Conservation (phyloP, 352 stramenopile genomes). For the Phytophthora pseudosyringae region DNA sequence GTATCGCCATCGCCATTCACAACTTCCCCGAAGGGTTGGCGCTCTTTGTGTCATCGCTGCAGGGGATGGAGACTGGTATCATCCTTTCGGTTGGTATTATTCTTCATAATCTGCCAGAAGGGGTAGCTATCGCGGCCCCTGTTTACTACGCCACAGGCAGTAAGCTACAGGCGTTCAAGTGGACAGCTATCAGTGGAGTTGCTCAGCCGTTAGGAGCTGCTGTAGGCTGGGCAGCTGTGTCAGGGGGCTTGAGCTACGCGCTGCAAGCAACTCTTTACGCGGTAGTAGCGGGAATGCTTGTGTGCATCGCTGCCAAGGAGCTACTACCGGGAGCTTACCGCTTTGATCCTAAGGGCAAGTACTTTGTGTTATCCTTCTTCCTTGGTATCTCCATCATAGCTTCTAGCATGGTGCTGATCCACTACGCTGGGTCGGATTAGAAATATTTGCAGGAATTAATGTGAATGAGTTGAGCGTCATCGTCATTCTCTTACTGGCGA, state of each 20-base stretch:
- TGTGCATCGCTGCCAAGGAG: slow-evolving; percentile 92
- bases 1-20: slow-evolving; percentile 71
- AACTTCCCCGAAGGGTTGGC: slow-evolving; percentile 97
- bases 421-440: slow-evolving; percentile 62
- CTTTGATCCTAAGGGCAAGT: slow-evolving; percentile 88
- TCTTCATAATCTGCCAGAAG: slow-evolving; percentile 98
- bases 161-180: slow-evolving; percentile 92
- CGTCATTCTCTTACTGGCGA: too few relatives aligned
- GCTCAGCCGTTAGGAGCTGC: slow-evolving; percentile 92
- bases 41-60: slow-evolving; percentile 94
- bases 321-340: slow-evolving; percentile 91
- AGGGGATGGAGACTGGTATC: slow-evolving; percentile 88
- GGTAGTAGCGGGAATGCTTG: slow-evolving; percentile 92
- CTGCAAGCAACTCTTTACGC: slow-evolving; percentile 92
- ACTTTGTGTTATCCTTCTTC: slow-evolving; percentile 88
- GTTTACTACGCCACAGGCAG: slow-evolving; percentile 97
- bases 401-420: slow-evolving; percentile 87
- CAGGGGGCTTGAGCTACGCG: slow-evolving; percentile 57
- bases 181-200: slow-evolving; percentile 89
- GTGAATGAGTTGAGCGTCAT: background rate
- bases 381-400: slow-evolving; percentile 90
- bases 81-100: slow-evolving; percentile 95
- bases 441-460: slow-evolving; percentile 3
- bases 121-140: slow-evolving; percentile 94
- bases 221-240: slow-evolving; percentile 64